Evolutionary conservation across 2,329 filamentous ascomycete species (phyloP), one percentile per base, ranked within the genome.

Genomic region (Nemania diffusa): DNA sequence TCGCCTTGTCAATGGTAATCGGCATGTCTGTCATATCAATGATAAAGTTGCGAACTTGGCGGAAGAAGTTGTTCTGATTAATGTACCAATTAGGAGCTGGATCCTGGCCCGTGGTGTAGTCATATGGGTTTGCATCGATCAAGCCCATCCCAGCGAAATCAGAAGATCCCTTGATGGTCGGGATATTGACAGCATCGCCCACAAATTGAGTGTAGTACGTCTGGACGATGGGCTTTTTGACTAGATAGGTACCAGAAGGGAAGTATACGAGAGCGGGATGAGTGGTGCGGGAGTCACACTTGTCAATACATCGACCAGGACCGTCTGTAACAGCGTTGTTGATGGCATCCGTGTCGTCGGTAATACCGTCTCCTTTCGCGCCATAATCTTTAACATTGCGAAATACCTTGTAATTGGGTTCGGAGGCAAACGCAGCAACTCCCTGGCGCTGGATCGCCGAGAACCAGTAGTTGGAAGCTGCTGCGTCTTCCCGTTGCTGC

Each of bases 201-300:
- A 97, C 85, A 69, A 98, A 88, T 79, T 97, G 94, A 9, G 94
- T 97, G 83, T 97, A 97, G 85, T 98, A 98, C 80, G 91, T 91
- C 78, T 94, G 91, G 58, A 94, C 81, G 72, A 98, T 88, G 24
- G 95, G 92, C 75, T 84, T 86, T 77, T 89, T 93, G 73, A 98
- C 90, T 20, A 92, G 76, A 77, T 97, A 98, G 64, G 90, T 97
- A 71, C 95, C 94, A 11, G 92, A 84, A 44, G 94, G 94, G 83
- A 98, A 97, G 84, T 97, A 98, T 60, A 98, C 89, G 15, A 98
- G 83, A 27, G 93, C 95, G 0, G 95, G 95, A 1, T 89, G 88
- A n/a, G 87, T 87, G 2, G 95, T 98, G 34, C 87, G 88, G 1
- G 93, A 97, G 77, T 96, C 92, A 77, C 95, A 98, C 69, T 89